Evolutionary conservation across 2,329 filamentous ascomycete genomes (phyloP), one percentile per base, ranked within the genome.

Genomic region (Chaetomiaceae sp.): DNA sequence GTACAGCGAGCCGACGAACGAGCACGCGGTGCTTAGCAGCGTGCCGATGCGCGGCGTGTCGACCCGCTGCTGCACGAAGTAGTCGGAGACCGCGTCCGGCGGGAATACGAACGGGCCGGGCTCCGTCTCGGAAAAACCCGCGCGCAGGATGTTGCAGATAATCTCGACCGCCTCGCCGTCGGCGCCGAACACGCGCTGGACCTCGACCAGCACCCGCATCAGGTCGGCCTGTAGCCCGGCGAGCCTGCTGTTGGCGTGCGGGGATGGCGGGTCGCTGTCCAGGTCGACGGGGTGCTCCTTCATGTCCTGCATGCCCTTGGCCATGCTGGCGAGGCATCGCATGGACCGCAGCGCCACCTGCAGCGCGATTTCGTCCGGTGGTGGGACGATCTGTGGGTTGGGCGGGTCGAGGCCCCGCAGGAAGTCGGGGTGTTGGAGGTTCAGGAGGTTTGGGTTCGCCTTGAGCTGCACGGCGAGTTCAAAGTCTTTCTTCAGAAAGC

Each of bases 91-190:
- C 52, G 80, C 72, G 1, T 74, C 68, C 0, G 84, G 73, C 3
- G 83, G 75, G 50, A 94, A 79, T 8, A 90, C 86, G 56, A 93
- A 91, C 1, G 86, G 84, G 0, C 87, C 87, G 3, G 84, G 78
- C 20, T 81, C 76, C 0, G 73, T 76, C 62, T 94, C 88, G 1
- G 82, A 82, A 58, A 90, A 90, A 0, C 88, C 88, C 17, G 81
- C 77, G 33, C 82, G 79, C 40, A 91, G 72, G 38, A 90, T 78
- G 47, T 73, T 74, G 65, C 87, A 93, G 27, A 83, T 79, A 4
- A 79, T 73, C 58, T 90, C 86, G 18, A 84, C 74, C 10, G 88
- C 75, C 54, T 90, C 87, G 18, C 79, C 75, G 47, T 77, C 80
- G 2, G 65, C 66, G 3, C 70, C 73, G 37, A 88, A 82, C 0